Evolutionary conservation across 805 yeast genomes (phyloP), one percentile per base, ranked within the genome.

Genomic region (Blastobotrys chiropterorum): DNA sequence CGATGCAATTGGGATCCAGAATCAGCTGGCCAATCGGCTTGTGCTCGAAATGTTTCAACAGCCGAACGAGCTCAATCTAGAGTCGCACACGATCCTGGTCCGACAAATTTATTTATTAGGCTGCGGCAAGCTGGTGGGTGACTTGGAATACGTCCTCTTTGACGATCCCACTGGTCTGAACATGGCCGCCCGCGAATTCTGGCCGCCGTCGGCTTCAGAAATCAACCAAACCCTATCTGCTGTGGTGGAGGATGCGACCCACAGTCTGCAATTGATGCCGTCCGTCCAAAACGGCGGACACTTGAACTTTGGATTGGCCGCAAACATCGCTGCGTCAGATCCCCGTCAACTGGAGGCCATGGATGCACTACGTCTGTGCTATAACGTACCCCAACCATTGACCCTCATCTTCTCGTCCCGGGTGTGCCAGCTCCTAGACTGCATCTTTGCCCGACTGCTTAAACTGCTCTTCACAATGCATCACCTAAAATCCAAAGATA

Each of bases 141-240:
- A 30, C 16, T 3, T 48, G 6, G 51, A 48, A 26, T 38, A 48
- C n/a, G 21, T 26, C 13, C 7, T 48, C 2, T 47, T 47, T 38
- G 43, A 20, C 19, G 44, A 39, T 39, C 5, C 11, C 11, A 20
- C 14, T 13, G 40, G 38, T 8, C 14, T 31, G 3, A 17, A 34
- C 22, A 31, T 26, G 40, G 13, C 15, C 19, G 15, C 40, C 14
- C 34, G 22, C 4, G 31, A 6, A 8, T 17, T 17, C 3, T 48
- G 51, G 51, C 51, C 51, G n/a, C 51, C 51, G 26, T 42, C 46
- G 3, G 39, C 47, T 14, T 20, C 47, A 19, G 40, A 48, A 19
- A 21, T 48, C 26, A 48, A 48, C 43, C 51, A 48, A 4, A 30
- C 41, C 2, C 16, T 48, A 4, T 48, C 47, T 4, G 47, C 20